These are phyloP conservation scores for Ensete glaucum DNA, from an alignment of 176 grass and related monocot genomes.

Conservation along the genomic window DNA sequence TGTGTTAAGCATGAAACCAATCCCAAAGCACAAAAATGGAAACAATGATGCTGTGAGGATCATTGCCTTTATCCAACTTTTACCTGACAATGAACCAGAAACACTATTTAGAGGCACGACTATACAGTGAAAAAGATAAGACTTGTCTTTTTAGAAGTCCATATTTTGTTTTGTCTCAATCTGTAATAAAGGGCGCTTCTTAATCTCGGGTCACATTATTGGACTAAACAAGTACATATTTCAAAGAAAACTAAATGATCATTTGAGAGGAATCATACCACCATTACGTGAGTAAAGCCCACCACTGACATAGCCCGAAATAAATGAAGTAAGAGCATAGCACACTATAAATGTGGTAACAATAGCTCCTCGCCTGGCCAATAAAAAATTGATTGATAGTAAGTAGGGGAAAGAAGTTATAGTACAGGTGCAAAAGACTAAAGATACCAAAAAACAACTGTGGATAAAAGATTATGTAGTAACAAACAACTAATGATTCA, in stretches of 20 bases:
- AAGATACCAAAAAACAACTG: not conserved
- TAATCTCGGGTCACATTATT: not conserved
- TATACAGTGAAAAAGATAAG: not conserved
- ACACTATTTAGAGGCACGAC: not conserved
- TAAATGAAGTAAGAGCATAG: slow-evolving; percentile 95
- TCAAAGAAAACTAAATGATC: not conserved
- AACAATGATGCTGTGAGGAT: slow-evolving; percentile 78
- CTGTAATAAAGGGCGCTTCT: too few relatives aligned
- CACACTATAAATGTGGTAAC: slow-evolving; percentile 90
- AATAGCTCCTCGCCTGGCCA: slow-evolving; percentile 65
- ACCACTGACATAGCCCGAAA: slow-evolving; percentile 79
- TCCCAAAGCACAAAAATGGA: slow-evolving; percentile 91
- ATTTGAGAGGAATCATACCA: slow-evolving; percentile 37
- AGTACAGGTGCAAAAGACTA: not conserved
- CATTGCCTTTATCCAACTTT: slow-evolving; percentile 89
- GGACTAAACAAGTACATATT: not conserved
- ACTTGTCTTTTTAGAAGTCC: not conserved
- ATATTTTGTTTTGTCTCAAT: too few relatives aligned
- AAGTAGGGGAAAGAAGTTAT: not conserved
- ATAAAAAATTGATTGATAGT: not conserved
- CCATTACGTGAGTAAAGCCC: slow-evolving; percentile 67
- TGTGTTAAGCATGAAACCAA: slow-evolving; percentile 74
- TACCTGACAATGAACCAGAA: slow-evolving; percentile 40
- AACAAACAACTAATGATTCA: not conserved
- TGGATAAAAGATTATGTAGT: not conserved